phyloP scores from a whole-genome alignment of 805 yeast species.

The Barnettozyma siamensis region DNA sequence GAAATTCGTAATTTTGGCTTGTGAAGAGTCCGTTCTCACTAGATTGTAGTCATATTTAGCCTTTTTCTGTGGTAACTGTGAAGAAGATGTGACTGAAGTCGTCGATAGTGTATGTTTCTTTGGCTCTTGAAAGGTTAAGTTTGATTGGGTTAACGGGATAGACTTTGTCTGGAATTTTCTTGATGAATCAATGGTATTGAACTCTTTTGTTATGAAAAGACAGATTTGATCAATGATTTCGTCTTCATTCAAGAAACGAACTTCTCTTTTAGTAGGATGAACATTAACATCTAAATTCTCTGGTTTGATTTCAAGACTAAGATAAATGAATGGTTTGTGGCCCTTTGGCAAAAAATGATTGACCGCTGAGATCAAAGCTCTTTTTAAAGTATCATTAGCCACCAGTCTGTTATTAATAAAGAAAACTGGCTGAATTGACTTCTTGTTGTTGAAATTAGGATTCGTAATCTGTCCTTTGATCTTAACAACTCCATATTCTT shows the following conservation, averaged over 20 bases:
- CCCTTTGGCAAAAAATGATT: slow-evolving; percentile 68
- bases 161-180: slow-evolving; percentile 67
- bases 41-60: slow-evolving; percentile 56
- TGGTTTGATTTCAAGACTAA: slow-evolving; percentile 64
- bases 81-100: too few species aligned
- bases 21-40: slow-evolving; percentile 68
- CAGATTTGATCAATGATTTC: slow-evolving; percentile 70
- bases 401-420: slow-evolving; percentile 86
- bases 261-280: slow-evolving; percentile 94
- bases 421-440: slow-evolving; percentile 60
- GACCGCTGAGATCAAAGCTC: slow-evolving; percentile 50
- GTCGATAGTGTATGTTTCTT: not conserved
- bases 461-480: slow-evolving; percentile 63
- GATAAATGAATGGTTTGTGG: slow-evolving; percentile 66
- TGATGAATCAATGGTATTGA: slow-evolving; percentile 57
- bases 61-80: slow-evolving; percentile 6
- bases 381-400: slow-evolving; percentile 68
- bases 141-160: slow-evolving; percentile 25
- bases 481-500: slow-evolving; percentile 42
- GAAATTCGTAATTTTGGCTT: slow-evolving; percentile 44
- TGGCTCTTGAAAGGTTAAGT: not conserved
- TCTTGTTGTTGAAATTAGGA: slow-evolving; percentile 66
- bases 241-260: slow-evolving; percentile 76
- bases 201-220: slow-evolving; percentile 38
- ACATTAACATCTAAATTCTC: slow-evolving; percentile 82